Base-by-base conservation (phyloP, 768 basidiomycete species). In the Vishniacozyma victoriae region DNA sequence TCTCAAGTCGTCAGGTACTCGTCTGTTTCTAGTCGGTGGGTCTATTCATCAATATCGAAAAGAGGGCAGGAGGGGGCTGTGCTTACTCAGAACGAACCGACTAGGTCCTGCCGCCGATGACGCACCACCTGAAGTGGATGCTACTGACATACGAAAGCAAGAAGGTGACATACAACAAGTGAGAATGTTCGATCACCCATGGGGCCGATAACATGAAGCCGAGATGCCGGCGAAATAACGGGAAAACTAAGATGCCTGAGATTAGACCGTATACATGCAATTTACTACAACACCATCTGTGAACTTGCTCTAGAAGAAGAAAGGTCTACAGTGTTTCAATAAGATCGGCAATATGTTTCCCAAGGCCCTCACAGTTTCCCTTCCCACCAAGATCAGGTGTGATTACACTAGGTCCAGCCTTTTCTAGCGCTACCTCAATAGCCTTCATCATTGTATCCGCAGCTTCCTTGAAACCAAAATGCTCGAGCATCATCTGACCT, bases 401-500 rank as follows among this genome's bases (percentile, higher is more conserved):
- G 11, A 52, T 41, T 5, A 52, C 37, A 11, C 23, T 35, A 12
- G 20, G 16, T 2, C 50, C 55, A 6, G 51, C 55, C 15, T 36
- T 9, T 19, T 49, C 53, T 44, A 55, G 23, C 12, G 49, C 47
- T 2, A 19, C 19, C 48, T 60, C 54, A 22, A 60, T 60, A 5
- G 51, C 54, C 20, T 44, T n/a, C 50, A 60, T 48, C 48, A 60
- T 46, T 13, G 9, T 46, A 35, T 48, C 58, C 11, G 58, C 54
- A 15, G 77, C 48, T 68, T 64, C 49, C 72, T 68, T 45, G 74
- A 75, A 61, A 69, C 70, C 77, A 5, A 75, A 63, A 64, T 73
- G 74, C 36, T 70, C 57, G 9, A 80, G 75, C 78, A 79, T 79
- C 67, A 78, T 78, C 22, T 76, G 74, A 0, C 76, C 77, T 12